phyloP scores from a whole-genome alignment of 768 basidiomycete genomes.

The Tricholoma matsutake region DNA sequence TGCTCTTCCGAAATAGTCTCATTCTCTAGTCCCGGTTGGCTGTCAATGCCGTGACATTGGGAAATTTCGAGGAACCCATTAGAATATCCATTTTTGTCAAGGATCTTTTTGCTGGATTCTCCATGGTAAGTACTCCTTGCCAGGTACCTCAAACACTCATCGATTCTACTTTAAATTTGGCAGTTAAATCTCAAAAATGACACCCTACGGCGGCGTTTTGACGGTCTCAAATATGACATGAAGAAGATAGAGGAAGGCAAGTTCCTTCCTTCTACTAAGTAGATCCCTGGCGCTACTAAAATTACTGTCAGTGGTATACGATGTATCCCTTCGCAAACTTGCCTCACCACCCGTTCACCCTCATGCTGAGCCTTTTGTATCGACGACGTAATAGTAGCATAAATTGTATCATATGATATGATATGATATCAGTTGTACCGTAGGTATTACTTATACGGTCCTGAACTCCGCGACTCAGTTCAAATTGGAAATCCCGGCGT shows the following conservation, averaged over 20 bases:
- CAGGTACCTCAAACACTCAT: neutral
- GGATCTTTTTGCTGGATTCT: constrained; percentile 79
- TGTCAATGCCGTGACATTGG: constrained; percentile 79
- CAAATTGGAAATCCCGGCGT: neutral
- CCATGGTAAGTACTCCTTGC: constrained; percentile 52
- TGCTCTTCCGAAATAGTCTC: neutral
- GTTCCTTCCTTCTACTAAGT: constrained; percentile 11
- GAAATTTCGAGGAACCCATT: constrained; percentile 76
- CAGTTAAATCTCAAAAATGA: constrained; percentile 86
- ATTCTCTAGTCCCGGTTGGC: constrained; percentile 65
- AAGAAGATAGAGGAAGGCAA: constrained; percentile 87
- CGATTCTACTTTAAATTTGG: constrained; percentile 1
- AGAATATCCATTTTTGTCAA: constrained; percentile 78
- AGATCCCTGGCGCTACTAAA: constrained; percentile 2
- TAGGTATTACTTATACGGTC: no score
- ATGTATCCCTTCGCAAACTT: constrained; percentile 75
- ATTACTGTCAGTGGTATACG: constrained; percentile 66
- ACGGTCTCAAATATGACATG: constrained; percentile 82
- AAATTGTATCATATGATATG: neutral
- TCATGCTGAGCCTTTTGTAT: no score
- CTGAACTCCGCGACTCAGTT: neutral
- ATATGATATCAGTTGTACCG: no score
- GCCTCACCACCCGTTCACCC: constrained; percentile 14
- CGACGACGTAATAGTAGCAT: neutral
- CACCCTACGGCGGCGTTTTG: constrained; percentile 67